These are phyloP conservation scores for Picochlorum sp. DNA, from an alignment of 139 green algal species.

Conservation along the genomic window DNA sequence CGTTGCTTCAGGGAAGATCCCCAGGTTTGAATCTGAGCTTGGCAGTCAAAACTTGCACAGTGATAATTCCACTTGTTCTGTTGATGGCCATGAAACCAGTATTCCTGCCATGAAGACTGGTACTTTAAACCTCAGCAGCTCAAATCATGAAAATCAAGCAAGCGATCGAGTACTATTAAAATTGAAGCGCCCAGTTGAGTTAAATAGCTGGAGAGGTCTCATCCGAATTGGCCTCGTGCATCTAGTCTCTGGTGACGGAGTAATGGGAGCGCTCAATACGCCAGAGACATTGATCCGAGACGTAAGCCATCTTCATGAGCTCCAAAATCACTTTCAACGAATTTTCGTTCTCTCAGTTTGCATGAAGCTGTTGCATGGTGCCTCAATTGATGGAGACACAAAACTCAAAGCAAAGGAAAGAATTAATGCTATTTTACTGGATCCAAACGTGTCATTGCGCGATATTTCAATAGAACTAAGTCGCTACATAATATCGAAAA, in stretches of 20 bases:
- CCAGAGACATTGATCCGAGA: constrained; percentile 57
- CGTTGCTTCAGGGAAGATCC: constrained; percentile 18
- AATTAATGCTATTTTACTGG: constrained; percentile 44
- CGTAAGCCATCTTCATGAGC: constrained; percentile 34
- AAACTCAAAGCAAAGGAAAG: constrained; percentile 20
- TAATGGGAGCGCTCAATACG: constrained; percentile 13
- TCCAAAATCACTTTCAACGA: constrained; percentile 63
- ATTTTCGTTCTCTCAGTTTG: constrained; percentile 47
- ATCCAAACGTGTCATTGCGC: constrained; percentile 43
- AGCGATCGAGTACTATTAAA: neutral
- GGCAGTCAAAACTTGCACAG: neutral
- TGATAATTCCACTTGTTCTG: neutral
- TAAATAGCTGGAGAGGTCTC: constrained; percentile 38
- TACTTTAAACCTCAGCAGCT: too few species aligned
- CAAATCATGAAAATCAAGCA: too few species aligned
- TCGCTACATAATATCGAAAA: neutral
- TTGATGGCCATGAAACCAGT: too few species aligned
- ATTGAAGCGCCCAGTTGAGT: neutral
- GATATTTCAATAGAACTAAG: neutral
- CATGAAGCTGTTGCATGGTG: constrained; percentile 46
- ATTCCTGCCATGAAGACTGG: too few species aligned
- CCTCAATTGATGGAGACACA: too few species aligned
- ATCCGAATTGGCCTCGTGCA: constrained; percentile 46
- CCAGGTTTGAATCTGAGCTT: constrained; percentile 8
- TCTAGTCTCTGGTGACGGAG: constrained; percentile 35